Conservation (phyloP, 1,139 yeast genomes). For the Kurtzmaniella natalensis region DNA sequence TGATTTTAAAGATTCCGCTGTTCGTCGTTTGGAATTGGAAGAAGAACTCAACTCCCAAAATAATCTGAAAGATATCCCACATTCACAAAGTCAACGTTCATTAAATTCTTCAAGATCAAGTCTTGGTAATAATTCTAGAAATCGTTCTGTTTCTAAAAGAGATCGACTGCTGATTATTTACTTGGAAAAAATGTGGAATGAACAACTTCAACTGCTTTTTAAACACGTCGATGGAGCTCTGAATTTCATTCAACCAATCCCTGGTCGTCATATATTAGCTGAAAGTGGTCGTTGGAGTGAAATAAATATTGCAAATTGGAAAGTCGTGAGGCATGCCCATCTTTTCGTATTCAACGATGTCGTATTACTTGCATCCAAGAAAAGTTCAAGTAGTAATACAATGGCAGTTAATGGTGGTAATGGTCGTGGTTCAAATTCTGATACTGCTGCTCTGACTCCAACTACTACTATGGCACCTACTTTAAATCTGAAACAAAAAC, state of each 20-base stretch:
- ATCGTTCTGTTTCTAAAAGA: slow-evolving; percentile 10
- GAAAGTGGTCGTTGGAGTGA: slow-evolving; percentile 89
- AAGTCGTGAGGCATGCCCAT: slow-evolving; percentile 73
- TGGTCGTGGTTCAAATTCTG: slow-evolving; percentile 1
- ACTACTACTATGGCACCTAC: slow-evolving; percentile 6
- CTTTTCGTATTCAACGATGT: slow-evolving; percentile 76
- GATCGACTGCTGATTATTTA: slow-evolving; percentile 71
- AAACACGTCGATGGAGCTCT: slow-evolving; percentile 90
- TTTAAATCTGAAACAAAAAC: slow-evolving; percentile 23
- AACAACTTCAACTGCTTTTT: slow-evolving; percentile 65
- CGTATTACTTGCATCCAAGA: slow-evolving; percentile 67
- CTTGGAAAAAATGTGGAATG: slow-evolving; percentile 78
- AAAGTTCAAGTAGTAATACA: slow-evolving; percentile 21
- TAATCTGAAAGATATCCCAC: slow-evolving; percentile 1
- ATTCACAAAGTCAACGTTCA: slow-evolving; percentile 1
- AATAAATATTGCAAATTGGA: slow-evolving; percentile 82
- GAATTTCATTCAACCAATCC: slow-evolving; percentile 67
- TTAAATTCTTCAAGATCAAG: not conserved
- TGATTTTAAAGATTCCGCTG: slow-evolving; percentile 69
- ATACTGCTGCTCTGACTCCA: slow-evolving; percentile 2
- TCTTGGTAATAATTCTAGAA: slow-evolving; percentile 1
- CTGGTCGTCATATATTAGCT: slow-evolving; percentile 77
- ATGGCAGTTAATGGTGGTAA: not conserved
- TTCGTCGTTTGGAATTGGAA: slow-evolving; percentile 48
- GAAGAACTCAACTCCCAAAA: slow-evolving; percentile 13